Base-by-base conservation (phyloP, 1,139 yeast genomes). In the Zygosaccharomyces pseudobailii region DNA sequence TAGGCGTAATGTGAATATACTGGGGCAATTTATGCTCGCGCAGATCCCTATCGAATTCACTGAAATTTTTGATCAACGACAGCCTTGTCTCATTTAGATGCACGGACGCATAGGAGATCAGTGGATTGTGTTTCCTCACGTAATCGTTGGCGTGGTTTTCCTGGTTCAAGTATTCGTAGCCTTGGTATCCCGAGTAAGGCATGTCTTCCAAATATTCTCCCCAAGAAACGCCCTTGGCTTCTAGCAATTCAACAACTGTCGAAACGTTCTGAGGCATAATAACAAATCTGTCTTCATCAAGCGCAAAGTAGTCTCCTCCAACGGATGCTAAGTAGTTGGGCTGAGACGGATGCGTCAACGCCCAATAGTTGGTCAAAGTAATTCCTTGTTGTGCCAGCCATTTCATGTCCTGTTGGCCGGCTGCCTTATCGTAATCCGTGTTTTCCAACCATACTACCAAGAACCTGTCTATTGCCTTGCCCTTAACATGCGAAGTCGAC, bases 101-200 rank as follows among this genome's bases (percentile, higher is more conserved):
- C 44, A 74, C 62, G 31, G 71, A 68, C 55, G 71, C 74, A 55
- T 59, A 73, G 33, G 66, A 60, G 27, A 71, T 58, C 54, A 75
- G 61, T 37, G 79, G 79, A 61, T 73, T 73, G 64, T 74, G 77
- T 58, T 76, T 74, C 59, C 79, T 72, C 32, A 74, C 72, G 57
- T 75, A 75, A 55, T 71, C 75, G 51, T 71, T 71, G 38, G 75
- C 71, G 46, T 57, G 66, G 27, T 68, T 66, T 34, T 66, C 62
- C 56, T 69, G 74, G 62, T 73, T 70, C 22, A 69, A 63, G 62
- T 61, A 74, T 58, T 71, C 65, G 64, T 66, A 71, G 47, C 79
- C 79, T 47, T 67, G 60, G 67, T 59, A 75, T 30, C 78, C 79
- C 42, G 78, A 59, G 67, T 74, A 74, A 34, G 79, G 79, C 65